Percentiles rank a stretch among this genome's conserved stretches.
phyloP scores from a whole-genome alignment of 345 rosid genomes.

The Gossypium bickii region DNA sequence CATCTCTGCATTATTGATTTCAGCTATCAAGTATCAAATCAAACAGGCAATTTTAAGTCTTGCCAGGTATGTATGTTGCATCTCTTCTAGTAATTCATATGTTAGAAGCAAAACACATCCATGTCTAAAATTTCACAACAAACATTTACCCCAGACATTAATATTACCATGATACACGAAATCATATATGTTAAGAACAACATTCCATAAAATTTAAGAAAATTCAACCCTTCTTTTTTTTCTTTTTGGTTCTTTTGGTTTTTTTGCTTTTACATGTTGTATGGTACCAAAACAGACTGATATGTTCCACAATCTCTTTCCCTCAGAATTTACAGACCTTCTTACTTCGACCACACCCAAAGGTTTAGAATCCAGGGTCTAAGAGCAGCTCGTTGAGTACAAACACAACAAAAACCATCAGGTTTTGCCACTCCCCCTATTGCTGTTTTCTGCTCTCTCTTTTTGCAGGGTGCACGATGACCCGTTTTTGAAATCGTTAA shows the following conservation, averaged over 20 bases:
- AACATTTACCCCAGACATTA: not conserved
- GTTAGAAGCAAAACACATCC: too few species aligned
- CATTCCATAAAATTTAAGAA: not conserved
- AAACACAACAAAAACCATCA: slow-evolving; percentile 1
- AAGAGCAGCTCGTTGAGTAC: slow-evolving; percentile 7
- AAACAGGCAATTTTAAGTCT: too few species aligned
- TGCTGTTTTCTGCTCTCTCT: not conserved
- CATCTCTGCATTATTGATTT: too few species aligned
- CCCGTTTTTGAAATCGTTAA: slow-evolving; percentile 1
- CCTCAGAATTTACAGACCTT: slow-evolving; percentile 2
- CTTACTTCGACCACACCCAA: not conserved
- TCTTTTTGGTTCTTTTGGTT: not conserved
- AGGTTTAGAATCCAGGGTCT: not conserved
- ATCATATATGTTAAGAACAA: not conserved
- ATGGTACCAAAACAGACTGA: slow-evolving; percentile 1
- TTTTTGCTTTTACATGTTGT: not conserved
- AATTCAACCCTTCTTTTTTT: not conserved
- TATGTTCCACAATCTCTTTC: not conserved
- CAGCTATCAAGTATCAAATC: too few species aligned
- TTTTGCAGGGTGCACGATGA: not conserved
- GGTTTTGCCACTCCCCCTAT: not conserved
- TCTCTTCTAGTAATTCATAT: too few species aligned
- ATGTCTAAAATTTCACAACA: too few species aligned
- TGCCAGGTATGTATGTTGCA: too few species aligned
- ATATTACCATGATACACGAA: not conserved